Conservation (phyloP, 192 early-diverging fungal species). For the Podila horticola region DNA sequence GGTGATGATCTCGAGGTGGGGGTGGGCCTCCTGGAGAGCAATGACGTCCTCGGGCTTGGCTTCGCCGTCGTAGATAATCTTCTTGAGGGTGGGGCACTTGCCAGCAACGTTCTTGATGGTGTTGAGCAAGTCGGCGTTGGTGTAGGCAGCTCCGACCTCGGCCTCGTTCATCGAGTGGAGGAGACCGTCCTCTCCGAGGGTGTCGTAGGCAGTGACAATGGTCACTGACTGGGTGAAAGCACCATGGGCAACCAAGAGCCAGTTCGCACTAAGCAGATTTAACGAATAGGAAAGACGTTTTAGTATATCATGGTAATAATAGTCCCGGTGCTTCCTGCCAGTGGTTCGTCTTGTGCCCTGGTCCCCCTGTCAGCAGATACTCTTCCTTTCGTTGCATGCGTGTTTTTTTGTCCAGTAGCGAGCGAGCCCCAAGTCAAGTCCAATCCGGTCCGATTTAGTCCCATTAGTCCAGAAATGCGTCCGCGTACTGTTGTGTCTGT, state of each 20-base stretch:
- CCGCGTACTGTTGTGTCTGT: neutral
- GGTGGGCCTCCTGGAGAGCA: conserved; percentile 48
- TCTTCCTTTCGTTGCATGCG: neutral
- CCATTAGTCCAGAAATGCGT: neutral
- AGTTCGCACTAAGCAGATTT: conserved; percentile 58
- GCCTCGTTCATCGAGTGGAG: conserved; percentile 87
- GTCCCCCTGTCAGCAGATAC: neutral
- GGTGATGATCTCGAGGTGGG: conserved; percentile 63
- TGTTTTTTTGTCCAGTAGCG: neutral
- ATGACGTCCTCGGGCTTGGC: conserved; percentile 61
- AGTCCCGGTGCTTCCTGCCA: too few species aligned
- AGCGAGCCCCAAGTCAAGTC: neutral
- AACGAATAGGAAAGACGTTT: neutral
- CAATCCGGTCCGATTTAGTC: too few species aligned
- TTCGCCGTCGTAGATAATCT: conserved; percentile 78
- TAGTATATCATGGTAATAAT: neutral
- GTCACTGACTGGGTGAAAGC: conserved; percentile 74
- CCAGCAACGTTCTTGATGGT: conserved; percentile 69
- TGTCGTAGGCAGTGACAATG: conserved; percentile 88
- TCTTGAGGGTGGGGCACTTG: conserved; percentile 68
- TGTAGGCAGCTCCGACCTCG: conserved; percentile 76
- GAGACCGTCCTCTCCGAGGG: conserved; percentile 87
- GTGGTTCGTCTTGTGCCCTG: too few species aligned
- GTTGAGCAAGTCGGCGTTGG: conserved; percentile 76
- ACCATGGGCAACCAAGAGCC: conserved; percentile 70